Evolutionary conservation across 352 stramenopile genomes (phyloP).

Genomic region (Phytophthora citricola): DNA sequence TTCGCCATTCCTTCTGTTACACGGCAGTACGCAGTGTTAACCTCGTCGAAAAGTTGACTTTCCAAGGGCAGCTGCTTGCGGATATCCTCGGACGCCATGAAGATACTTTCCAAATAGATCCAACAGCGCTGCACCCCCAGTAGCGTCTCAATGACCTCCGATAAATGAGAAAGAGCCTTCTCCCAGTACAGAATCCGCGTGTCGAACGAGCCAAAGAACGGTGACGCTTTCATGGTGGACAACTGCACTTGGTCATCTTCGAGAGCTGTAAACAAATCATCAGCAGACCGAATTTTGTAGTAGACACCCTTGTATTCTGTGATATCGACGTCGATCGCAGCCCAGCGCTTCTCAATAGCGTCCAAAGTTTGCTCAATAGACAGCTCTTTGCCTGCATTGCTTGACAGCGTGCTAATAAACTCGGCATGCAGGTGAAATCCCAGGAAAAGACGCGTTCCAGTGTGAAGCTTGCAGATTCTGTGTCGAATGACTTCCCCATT

Average conservation of each 20-base stretch:
- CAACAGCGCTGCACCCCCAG: slow-evolving; percentile 93
- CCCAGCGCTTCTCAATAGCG: slow-evolving; percentile 90
- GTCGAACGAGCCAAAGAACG: slow-evolving; percentile 93
- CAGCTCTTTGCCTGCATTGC: slow-evolving; percentile 93
- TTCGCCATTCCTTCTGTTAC: slow-evolving; percentile 83
- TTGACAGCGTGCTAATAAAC: slow-evolving; percentile 92
- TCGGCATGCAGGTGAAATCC: slow-evolving; percentile 90
- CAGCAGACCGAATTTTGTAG: slow-evolving; percentile 92
- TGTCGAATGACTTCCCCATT: slow-evolving; percentile 87
- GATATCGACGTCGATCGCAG: slow-evolving; percentile 90
- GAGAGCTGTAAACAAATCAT: slow-evolving; percentile 92
- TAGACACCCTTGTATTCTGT: slow-evolving; percentile 93
- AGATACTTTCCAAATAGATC: slow-evolving; percentile 96
- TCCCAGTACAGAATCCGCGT: slow-evolving; percentile 92
- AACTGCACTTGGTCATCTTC: slow-evolving; percentile 94
- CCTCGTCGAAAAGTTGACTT: slow-evolving; percentile 86
- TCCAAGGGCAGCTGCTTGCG: slow-evolving; percentile 93
- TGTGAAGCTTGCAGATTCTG: slow-evolving; percentile 78
- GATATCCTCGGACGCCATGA: slow-evolving; percentile 96
- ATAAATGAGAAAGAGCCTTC: slow-evolving; percentile 82
- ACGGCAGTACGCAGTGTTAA: slow-evolving; percentile 79
- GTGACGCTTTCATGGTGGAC: slow-evolving; percentile 94
- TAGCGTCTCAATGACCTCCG: slow-evolving; percentile 91
- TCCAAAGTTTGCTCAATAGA: slow-evolving; percentile 92
- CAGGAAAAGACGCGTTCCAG: slow-evolving; percentile 89